Percentiles rank a stretch among this genome's conserved stretches.
These are phyloP conservation scores for Boletus chippewaensis DNA, from an alignment of 1,284 basidiomycete genomes.

Conservation along the genomic window DNA sequence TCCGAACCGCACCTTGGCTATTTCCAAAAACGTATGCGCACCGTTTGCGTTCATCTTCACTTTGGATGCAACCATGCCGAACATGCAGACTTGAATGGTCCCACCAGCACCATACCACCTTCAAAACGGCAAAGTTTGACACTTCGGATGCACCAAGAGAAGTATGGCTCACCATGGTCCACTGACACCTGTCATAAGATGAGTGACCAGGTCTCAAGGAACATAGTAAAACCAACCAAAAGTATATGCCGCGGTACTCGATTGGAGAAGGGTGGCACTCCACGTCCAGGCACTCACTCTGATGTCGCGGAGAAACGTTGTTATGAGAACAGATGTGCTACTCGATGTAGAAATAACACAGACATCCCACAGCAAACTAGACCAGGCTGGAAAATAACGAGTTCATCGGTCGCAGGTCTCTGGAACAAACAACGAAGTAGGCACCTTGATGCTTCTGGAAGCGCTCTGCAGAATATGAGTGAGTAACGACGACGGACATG, in stretches of 20 bases:
- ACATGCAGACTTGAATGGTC: conserved; percentile 54
- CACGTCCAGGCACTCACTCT: conserved; percentile 60
- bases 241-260: conserved; percentile 48
- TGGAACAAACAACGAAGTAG: not conserved
- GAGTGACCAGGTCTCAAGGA: not conserved
- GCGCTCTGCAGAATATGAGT: conserved; percentile 30
- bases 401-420: conserved; percentile 13
- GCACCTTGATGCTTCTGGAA: conserved; percentile 44
- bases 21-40: conserved; percentile 52
- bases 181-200: conserved; percentile 34
- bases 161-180: conserved; percentile 38
- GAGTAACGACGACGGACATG: not conserved
- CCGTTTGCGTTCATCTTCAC: conserved; percentile 56
- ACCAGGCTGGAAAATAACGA: conserved; percentile 43
- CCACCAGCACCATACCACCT: conserved; percentile 50
- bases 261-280: conserved; percentile 55
- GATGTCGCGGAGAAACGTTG: not conserved
- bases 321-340: conserved; percentile 2
- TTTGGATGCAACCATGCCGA: conserved; percentile 51
- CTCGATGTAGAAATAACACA: conserved; percentile 12
- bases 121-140: conserved; percentile 1
- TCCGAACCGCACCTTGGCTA: conserved; percentile 61
- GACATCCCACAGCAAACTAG: conserved; percentile 58
- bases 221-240: conserved; percentile 34
- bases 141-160: not conserved